A percentile compares a stretch with the other conserved stretches of the same genome.
These are phyloP conservation scores for Bromus sterilis DNA, from an alignment of 176 grass and related monocot species.

Conservation along the genomic window DNA sequence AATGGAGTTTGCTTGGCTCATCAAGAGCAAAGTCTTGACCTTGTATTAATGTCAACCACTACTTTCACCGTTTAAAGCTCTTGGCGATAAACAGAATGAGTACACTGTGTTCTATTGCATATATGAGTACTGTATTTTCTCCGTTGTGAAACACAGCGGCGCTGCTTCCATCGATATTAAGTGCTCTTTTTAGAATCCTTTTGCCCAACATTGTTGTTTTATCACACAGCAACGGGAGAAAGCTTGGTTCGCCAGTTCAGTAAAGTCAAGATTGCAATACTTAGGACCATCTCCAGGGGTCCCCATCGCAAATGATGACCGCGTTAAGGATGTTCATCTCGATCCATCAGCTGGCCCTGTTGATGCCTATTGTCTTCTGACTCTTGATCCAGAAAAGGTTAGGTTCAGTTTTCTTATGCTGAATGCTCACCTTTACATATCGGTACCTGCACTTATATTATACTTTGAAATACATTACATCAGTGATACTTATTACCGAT, in stretches of 20 bases:
- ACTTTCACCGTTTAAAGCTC: background rate
- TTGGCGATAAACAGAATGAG: background rate
- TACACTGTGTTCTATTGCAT: background rate
- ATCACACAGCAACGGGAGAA: constrained; percentile 62
- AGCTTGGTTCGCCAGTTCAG: constrained; percentile 76
- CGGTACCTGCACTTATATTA: background rate
- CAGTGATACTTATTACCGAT: background rate
- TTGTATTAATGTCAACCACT: background rate
- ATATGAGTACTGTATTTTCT: background rate
- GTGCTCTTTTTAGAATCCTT: background rate
- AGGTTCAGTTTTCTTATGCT: constrained; percentile 15
- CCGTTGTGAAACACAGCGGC: no score
- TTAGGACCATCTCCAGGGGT: constrained; percentile 66
- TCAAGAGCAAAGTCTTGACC: background rate
- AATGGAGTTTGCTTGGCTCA: background rate
- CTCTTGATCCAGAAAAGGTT: constrained; percentile 88
- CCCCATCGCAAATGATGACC: constrained; percentile 45
- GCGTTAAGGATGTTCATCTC: constrained; percentile 35
- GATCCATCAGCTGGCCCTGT: constrained; percentile 62
- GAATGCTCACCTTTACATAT: background rate
- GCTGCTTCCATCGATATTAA: no score
- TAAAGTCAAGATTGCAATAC: constrained; percentile 73
- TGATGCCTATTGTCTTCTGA: constrained; percentile 67
- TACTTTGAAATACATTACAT: background rate
- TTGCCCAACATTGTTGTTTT: background rate